These are phyloP conservation scores for Pseudozyma pruni DNA, from an alignment of 1,284 basidiomycete species.

Conservation along the genomic window DNA sequence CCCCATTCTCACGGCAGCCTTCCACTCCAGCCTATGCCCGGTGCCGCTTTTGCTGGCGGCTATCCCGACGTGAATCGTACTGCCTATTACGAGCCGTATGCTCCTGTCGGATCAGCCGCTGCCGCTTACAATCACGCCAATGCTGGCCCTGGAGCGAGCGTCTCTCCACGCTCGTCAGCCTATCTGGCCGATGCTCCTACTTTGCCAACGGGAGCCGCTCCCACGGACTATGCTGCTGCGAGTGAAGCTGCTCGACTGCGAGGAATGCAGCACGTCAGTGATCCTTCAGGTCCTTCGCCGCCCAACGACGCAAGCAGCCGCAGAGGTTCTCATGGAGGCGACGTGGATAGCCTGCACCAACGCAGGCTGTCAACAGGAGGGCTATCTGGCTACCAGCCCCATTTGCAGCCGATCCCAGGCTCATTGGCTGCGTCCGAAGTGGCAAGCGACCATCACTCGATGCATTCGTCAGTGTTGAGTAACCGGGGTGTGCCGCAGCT, in stretches of 20 bases:
- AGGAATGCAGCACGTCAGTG: too few relatives aligned
- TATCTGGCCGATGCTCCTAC: slow-evolving; percentile 1
- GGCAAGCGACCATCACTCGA: slow-evolving; percentile 25
- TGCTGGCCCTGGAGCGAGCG: neutral
- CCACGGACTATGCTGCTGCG: slow-evolving; percentile 17
- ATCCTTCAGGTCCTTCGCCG: slow-evolving; percentile 6
- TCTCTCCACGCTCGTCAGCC: slow-evolving; percentile 2
- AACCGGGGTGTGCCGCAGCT: slow-evolving; percentile 8
- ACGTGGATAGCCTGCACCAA: slow-evolving; percentile 7
- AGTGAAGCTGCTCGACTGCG: slow-evolving; percentile 26
- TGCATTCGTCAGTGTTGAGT: slow-evolving; percentile 11
- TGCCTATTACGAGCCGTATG: slow-evolving; percentile 26
- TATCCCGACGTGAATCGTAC: slow-evolving; percentile 34
- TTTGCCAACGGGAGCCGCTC: slow-evolving; percentile 25
- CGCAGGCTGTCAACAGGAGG: slow-evolving; percentile 22
- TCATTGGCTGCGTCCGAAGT: slow-evolving; percentile 25
- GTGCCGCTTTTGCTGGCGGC: slow-evolving; percentile 7
- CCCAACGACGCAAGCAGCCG: slow-evolving; percentile 13
- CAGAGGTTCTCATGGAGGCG: slow-evolving; percentile 14
- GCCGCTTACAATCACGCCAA: slow-evolving; percentile 16
- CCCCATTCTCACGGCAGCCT: slow-evolving; percentile 29
- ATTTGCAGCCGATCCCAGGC: slow-evolving; percentile 31
- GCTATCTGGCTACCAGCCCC: slow-evolving; percentile 13
- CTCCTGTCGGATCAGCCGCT: slow-evolving; percentile 25
- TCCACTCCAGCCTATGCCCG: slow-evolving; percentile 7